Base-by-base conservation (phyloP, 768 basidiomycete species). In the Tylopilus balloui region DNA sequence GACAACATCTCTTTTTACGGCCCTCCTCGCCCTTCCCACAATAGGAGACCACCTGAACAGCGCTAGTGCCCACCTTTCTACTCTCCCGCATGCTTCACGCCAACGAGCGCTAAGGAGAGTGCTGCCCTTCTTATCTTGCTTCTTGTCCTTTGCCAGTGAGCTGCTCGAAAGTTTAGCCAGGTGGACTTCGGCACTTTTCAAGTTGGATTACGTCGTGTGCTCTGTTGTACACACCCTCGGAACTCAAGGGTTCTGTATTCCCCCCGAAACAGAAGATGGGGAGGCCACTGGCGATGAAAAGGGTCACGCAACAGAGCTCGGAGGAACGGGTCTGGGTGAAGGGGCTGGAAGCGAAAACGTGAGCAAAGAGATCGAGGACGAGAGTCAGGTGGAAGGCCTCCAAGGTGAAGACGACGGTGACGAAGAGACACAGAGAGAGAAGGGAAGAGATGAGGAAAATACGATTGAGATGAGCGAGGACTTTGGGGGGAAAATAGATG, bases 331-430 rank as follows among this genome's bases (percentile, higher is more conserved):
- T 4, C 70, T 99, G 44, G 96, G 96, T 3, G 83, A 88, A 56
- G 96, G 96, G 1, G 73, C 78, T 2, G 96, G 96, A 0, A 72
- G 74, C 25, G 80, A 95, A 64, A 87, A 97, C 59, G 86, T 93
- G 48, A 92, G 89, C 73, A 86, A 92, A 59, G 89, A 97, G 62
- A 93, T 98, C 45, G 85, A 94, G 61, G 93, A 97, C 48, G 93
- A 98, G 69, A 87, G 88, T 59, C 95, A 99, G 59, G 88, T 98
- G 7, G 96, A 99, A 60, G 96, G 96, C 0, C 73, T 98, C 20
- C 79, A 84, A 63, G 87, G 80, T 13, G 84, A 89, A 17, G 75
- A 78, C 2, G 73, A 77, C 11, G 68, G 66, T 14, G 52, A 55
- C 9, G 67, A 23, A 1, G 55, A 56, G 15, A 27, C 24, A 7